phyloP scores from a whole-genome alignment of 169 alveolate species.

The Cystoisospora suis region DNA sequence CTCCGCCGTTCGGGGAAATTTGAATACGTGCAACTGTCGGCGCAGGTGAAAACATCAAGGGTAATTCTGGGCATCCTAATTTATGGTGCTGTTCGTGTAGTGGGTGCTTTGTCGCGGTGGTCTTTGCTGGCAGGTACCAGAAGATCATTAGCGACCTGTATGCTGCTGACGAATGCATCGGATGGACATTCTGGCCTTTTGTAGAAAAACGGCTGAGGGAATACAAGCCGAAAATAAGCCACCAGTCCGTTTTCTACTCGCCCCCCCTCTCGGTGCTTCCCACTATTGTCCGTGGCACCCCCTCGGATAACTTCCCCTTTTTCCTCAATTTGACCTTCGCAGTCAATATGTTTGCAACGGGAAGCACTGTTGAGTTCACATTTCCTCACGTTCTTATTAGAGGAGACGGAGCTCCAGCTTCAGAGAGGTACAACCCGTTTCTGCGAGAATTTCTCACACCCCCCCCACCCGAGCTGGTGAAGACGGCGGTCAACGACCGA shows the following conservation, averaged over 20 bases:
- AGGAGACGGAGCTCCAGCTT: neutral
- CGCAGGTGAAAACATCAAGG: no score
- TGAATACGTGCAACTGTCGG: no score
- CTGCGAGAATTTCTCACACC: neutral
- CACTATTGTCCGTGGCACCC: constrained; percentile 16
- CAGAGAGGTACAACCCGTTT: constrained; percentile 11
- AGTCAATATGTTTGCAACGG: neutral
- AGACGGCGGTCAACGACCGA: neutral
- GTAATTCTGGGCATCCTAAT: no score
- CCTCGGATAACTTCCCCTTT: constrained; percentile 16
- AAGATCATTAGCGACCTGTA: constrained; percentile 11
- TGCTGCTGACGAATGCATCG: constrained; percentile 17
- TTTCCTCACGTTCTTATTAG: constrained; percentile 5
- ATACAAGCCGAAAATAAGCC: constrained; percentile 24
- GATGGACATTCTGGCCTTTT: constrained; percentile 25
- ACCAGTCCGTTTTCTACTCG: constrained; percentile 19
- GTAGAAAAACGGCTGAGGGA: constrained; percentile 21
- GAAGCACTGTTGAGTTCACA: constrained; percentile 2
- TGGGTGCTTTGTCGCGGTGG: no score
- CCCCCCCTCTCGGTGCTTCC: neutral
- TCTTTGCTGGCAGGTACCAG: constrained; percentile 4
- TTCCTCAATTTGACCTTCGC: constrained; percentile 7
- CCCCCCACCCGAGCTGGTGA: constrained; percentile 11
- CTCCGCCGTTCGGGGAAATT: no score
- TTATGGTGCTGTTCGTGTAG: no score